These are phyloP conservation scores for Penicillium sp. DNA, from an alignment of 2,329 filamentous ascomycete species.

Conservation along the genomic window DNA sequence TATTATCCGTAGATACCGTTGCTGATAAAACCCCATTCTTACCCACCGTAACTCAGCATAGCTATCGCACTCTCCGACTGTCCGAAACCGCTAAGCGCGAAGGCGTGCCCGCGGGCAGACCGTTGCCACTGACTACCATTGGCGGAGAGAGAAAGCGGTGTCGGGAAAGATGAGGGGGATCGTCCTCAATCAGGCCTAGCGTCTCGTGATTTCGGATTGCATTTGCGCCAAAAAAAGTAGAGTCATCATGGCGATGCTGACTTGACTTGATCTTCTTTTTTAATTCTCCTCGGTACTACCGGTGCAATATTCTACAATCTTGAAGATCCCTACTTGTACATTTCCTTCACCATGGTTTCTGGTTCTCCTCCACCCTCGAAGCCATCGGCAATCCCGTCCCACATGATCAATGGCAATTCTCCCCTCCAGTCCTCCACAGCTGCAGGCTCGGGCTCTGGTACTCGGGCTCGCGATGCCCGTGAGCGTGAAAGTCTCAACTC, in stretches of 20 bases:
- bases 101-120: neutral
- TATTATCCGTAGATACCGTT: too few species aligned
- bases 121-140: neutral
- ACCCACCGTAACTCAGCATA: neutral
- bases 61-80: neutral
- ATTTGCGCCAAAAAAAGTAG: conserved; percentile 11
- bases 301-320: neutral
- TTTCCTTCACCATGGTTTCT: conserved; percentile 43
- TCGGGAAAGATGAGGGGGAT: conserved; percentile 4
- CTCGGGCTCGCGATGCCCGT: conserved; percentile 48
- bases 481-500: conserved; percentile 59
- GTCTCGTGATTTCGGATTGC: conserved; percentile 7
- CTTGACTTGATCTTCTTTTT: neutral
- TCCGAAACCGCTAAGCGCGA: neutral
- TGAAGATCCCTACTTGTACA: neutral
- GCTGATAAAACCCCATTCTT: too few species aligned
- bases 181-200: conserved; percentile 1
- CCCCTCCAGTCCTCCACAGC: conserved; percentile 50
- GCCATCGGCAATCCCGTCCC: conserved; percentile 55
- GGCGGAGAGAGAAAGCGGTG: conserved; percentile 1
- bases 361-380: conserved; percentile 45
- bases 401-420: conserved; percentile 56
- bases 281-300: neutral
- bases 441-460: conserved; percentile 9
- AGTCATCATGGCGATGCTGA: conserved; percentile 7